Percentiles rank a stretch among this genome's conserved stretches.
Evolutionary conservation across 768 basidiomycete species (phyloP).

Genomic region (Infundibulicybe gibba): DNA sequence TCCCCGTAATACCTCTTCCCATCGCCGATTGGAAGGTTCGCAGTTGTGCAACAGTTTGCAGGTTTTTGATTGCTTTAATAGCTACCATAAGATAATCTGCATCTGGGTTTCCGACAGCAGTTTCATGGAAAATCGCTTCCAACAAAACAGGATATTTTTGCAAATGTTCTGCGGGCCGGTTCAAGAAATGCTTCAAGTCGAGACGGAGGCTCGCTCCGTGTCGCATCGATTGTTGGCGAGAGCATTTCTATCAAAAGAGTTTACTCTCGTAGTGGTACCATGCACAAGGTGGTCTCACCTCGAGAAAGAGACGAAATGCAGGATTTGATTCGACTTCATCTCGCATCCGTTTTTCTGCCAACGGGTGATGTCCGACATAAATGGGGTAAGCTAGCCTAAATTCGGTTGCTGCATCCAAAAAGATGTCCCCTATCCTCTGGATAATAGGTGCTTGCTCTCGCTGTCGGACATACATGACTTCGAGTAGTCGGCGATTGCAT

Average conservation of each 20-base stretch:
- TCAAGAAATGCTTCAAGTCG: conserved; percentile 78
- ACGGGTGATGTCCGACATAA: conserved; percentile 83
- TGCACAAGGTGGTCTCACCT: conserved; percentile 45
- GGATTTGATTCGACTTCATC: conserved; percentile 83
- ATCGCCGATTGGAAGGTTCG: conserved; percentile 89
- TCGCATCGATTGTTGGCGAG: conserved; percentile 35
- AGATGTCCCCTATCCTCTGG: conserved; percentile 83
- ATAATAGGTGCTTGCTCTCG: conserved; percentile 83
- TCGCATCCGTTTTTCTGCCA: conserved; percentile 82
- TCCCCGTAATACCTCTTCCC: conserved; percentile 74
- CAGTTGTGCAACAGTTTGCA: conserved; percentile 79
- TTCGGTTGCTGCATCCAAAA: conserved; percentile 82
- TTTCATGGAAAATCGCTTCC: conserved; percentile 84
- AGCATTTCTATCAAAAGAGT: conserved; percentile 33
- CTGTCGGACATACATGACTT: conserved; percentile 82
- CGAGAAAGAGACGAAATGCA: conserved; percentile 80
- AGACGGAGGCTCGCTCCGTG: conserved; percentile 37
- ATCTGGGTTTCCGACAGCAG: conserved; percentile 78
- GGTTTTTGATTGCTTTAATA: conserved; percentile 73
- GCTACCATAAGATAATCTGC: conserved; percentile 78
- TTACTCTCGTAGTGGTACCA: neutral
- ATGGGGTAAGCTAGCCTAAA: conserved; percentile 82
- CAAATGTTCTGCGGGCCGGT: conserved; percentile 78
- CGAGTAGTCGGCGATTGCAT: conserved; percentile 76
- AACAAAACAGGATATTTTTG: conserved; percentile 84